phyloP scores from a whole-genome alignment of 1,139 yeast species.

The Zygosaccharomyces pseudobailii region DNA sequence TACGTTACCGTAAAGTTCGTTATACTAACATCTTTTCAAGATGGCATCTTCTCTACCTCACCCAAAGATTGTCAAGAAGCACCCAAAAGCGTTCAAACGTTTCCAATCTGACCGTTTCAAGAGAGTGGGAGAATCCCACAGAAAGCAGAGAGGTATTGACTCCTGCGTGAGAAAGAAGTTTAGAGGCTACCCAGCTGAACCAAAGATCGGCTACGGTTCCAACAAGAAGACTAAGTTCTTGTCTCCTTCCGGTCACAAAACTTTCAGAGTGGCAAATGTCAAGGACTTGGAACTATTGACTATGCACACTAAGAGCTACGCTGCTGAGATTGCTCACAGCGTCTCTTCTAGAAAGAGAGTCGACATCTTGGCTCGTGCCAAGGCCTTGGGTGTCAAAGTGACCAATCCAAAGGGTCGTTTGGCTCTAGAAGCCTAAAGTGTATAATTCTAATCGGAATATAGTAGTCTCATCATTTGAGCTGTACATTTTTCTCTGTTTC shows the following conservation, averaged over 20 bases:
- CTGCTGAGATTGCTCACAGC: conserved; percentile 99
- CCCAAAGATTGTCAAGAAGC: conserved; percentile 99
- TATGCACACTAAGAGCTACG: conserved; percentile 97
- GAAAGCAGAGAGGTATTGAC: conserved; percentile 99
- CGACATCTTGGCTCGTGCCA: conserved; percentile 93
- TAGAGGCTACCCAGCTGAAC: conserved; percentile 99
- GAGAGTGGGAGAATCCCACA: conserved; percentile 98
- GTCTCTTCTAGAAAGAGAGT: conserved; percentile 98
- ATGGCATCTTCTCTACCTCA: conserved; percentile 98
- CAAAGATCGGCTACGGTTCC: conserved; percentile 99
- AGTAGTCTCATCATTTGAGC: conserved; percentile 4
- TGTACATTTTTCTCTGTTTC: conserved; percentile 4
- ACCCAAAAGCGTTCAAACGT: conserved; percentile 98
- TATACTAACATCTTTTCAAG: conserved; percentile 14
- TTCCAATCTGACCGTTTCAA: conserved; percentile 99
- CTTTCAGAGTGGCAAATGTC: conserved; percentile 87
- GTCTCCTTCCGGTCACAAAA: conserved; percentile 98
- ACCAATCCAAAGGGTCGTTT: conserved; percentile 99
- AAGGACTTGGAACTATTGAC: conserved; percentile 92
- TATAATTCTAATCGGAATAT: conserved; percentile 12
- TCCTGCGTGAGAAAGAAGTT: conserved; percentile 99
- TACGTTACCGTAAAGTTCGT: not conserved
- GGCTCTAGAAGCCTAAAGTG: conserved; percentile 85
- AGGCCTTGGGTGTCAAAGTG: conserved; percentile 97
- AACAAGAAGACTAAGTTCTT: conserved; percentile 97